phyloP scores from a whole-genome alignment of 768 basidiomycete genomes.

The Suillus occidentalis region DNA sequence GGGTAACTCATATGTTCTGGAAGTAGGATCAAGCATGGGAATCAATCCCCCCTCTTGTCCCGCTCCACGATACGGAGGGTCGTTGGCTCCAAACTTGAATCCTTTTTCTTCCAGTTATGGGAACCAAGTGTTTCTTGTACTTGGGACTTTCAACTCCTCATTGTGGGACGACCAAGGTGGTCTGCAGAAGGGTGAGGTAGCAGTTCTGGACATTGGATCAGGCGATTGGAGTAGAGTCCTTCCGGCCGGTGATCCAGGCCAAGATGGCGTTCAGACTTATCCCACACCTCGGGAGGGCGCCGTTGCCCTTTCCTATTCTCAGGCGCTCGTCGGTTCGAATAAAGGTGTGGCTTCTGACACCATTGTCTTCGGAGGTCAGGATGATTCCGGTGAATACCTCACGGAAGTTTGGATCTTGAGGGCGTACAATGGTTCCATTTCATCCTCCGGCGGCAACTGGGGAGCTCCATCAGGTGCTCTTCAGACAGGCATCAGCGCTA shows the following conservation, averaged over 20 bases:
- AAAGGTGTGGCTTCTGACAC: conserved; percentile 58
- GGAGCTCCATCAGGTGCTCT: conserved; percentile 67
- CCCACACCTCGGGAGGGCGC: conserved; percentile 75
- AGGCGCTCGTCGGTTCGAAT: conserved; percentile 56
- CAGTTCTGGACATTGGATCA: conserved; percentile 57
- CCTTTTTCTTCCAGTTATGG: conserved; percentile 48
- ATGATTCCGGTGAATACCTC: conserved; percentile 62
- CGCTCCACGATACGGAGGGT: conserved; percentile 61
- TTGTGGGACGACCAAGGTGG: conserved; percentile 68
- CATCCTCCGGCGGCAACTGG: conserved; percentile 58
- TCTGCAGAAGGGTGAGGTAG: conserved; percentile 70
- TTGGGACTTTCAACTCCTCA: conserved; percentile 65
- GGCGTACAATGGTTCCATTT: conserved; percentile 63
- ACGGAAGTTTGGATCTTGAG: conserved; percentile 79
- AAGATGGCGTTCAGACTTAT: conserved; percentile 43
- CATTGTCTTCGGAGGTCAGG: conserved; percentile 77
- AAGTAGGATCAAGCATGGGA: conserved; percentile 26
- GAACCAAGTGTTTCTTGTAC: conserved; percentile 66
- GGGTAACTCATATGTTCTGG: conserved; percentile 56
- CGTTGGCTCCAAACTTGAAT: conserved; percentile 56
- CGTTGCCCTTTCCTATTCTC: conserved; percentile 53
- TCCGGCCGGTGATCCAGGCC: conserved; percentile 71
- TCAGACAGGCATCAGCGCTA: conserved; percentile 61
- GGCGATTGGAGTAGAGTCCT: conserved; percentile 72
- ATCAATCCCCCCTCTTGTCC: conserved; percentile 54